phyloP scores from a whole-genome alignment of 108 stramenopile genomes.

The Skeletonema potamos region DNA sequence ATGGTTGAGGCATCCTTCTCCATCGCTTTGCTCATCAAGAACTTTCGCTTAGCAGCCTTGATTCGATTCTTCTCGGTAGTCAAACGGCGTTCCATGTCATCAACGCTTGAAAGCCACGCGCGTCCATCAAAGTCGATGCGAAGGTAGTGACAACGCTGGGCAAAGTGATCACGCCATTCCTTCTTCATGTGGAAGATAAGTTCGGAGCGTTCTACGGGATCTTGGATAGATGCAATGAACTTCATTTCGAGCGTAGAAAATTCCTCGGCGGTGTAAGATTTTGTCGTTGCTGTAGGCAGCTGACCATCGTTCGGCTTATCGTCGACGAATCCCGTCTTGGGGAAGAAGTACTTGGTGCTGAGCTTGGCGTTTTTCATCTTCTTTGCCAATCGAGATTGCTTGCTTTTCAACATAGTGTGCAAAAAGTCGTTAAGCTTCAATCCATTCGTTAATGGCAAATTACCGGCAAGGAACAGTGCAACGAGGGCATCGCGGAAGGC shows the following conservation, averaged over 20 bases:
- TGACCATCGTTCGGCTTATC: slow-evolving; percentile 12
- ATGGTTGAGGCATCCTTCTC: slow-evolving; percentile 47
- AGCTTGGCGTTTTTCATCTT: slow-evolving; percentile 90
- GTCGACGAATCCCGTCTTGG: slow-evolving; percentile 39
- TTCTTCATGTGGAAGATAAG: slow-evolving; percentile 81
- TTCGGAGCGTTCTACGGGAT: slow-evolving; percentile 64
- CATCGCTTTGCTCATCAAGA: slow-evolving; percentile 79
- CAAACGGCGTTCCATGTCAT: slow-evolving; percentile 69
- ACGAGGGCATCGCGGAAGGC: slow-evolving; percentile 72
- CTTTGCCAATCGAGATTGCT: slow-evolving; percentile 83
- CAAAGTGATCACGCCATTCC: slow-evolving; percentile 83
- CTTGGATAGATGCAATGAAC: slow-evolving; percentile 62
- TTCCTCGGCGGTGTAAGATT: slow-evolving; percentile 26
- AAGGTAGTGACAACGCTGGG: slow-evolving; percentile 47
- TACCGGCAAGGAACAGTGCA: slow-evolving; percentile 57
- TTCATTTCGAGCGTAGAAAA: slow-evolving; percentile 63
- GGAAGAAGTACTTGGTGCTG: slow-evolving; percentile 58
- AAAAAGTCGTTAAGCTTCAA: slow-evolving; percentile 83
- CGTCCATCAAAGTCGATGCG: slow-evolving; percentile 69
- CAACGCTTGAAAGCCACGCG: slow-evolving; percentile 69
- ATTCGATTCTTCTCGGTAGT: slow-evolving; percentile 63
- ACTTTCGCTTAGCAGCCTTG: slow-evolving; percentile 63
- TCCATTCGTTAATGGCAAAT: slow-evolving; percentile 64
- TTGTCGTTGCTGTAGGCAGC: not conserved
- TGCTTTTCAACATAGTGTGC: slow-evolving; percentile 73